Base-by-base conservation (phyloP, 768 basidiomycete genomes). In the Boletus sp. region DNA sequence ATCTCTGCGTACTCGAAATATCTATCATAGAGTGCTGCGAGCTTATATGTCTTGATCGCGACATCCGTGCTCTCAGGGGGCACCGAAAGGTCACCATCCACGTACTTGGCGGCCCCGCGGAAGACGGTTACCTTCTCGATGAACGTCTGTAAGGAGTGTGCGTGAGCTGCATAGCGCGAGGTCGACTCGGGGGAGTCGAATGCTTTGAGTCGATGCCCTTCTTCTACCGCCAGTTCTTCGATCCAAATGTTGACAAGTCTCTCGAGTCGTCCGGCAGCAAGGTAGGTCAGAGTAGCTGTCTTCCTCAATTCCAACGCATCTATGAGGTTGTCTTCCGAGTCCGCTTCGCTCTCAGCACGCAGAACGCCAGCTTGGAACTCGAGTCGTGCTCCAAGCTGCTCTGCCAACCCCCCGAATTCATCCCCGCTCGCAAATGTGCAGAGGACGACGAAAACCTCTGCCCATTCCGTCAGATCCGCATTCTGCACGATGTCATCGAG, bases 51-150 rank as follows among this genome's bases (percentile, higher is more conserved):
- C 70, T 86, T 82, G 5, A 77, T 73, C 18, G 51, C 48, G 11
- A 50, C 60, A 45, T 81, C 77, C 5, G 77, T 78, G 29, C 77
- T 74, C 5, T 68, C 76, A 1, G 67, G 67, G 0, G 73, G 58
- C 1, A 71, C 63, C 2, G 72, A 67, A 37, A 98, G 78, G 59
- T 95, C 94, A 15, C 74, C 72, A 65, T 94, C 92, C 59, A 82
- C 77, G 68, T 93, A 95, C 14, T 80, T 78, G 47, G 91, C 90
- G 0, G 96, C 97, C 47, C 83, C 79, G 49, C 92, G 86, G 83
- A 99, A 98, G 41, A 97, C 85, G 1, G 94, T 87, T 24, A 98
- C 94, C 74, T 98, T 98, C 75, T 98, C 97, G 64, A 98, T 82
- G 74, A 98, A 95, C 0, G 89, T 87, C 69, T 98, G 96, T 41